These are phyloP conservation scores for Pezicula neosporulosa DNA, from an alignment of 2,329 filamentous ascomycete species.

Conservation along the genomic window DNA sequence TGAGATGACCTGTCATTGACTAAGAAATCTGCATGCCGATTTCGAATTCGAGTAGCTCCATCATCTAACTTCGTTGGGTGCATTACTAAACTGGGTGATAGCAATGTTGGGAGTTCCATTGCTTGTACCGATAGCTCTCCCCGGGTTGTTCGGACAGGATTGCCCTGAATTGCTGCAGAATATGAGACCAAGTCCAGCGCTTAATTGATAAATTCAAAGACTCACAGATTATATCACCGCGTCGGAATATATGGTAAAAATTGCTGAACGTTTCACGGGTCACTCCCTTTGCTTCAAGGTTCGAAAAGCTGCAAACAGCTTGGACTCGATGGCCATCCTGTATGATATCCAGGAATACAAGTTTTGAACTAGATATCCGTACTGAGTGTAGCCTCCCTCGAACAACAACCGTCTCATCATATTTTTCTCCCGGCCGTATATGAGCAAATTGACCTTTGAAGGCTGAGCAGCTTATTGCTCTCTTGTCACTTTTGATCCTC, in stretches of 20 bases:
- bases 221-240: slow-evolving; percentile 83
- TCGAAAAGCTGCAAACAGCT: slow-evolving; percentile 67
- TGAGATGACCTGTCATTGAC: slow-evolving; percentile 67
- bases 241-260: slow-evolving; percentile 63
- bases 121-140: slow-evolving; percentile 76
- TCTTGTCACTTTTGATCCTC: slow-evolving; percentile 34
- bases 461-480: slow-evolving; percentile 29
- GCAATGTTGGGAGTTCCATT: slow-evolving; percentile 62
- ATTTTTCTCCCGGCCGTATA: slow-evolving; percentile 29
- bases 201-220: slow-evolving; percentile 18
- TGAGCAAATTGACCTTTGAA: slow-evolving; percentile 29
- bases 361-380: slow-evolving; percentile 69
- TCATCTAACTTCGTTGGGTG: slow-evolving; percentile 70
- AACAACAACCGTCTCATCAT: slow-evolving; percentile 13
- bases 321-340: slow-evolving; percentile 73
- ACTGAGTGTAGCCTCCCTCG: slow-evolving; percentile 71
- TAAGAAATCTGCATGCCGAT: slow-evolving; percentile 83
- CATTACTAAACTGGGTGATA: slow-evolving; percentile 76
- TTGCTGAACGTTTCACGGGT: slow-evolving; percentile 47
- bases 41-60: slow-evolving; percentile 67
- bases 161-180: slow-evolving; percentile 57
- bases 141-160: slow-evolving; percentile 62
- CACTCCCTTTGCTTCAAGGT: slow-evolving; percentile 32
- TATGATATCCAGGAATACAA: slow-evolving; percentile 80
- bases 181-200: slow-evolving; percentile 9